Evolutionary conservation across 176 grass and related monocot genomes (phyloP).

Genomic region (Lolium perenne): DNA sequence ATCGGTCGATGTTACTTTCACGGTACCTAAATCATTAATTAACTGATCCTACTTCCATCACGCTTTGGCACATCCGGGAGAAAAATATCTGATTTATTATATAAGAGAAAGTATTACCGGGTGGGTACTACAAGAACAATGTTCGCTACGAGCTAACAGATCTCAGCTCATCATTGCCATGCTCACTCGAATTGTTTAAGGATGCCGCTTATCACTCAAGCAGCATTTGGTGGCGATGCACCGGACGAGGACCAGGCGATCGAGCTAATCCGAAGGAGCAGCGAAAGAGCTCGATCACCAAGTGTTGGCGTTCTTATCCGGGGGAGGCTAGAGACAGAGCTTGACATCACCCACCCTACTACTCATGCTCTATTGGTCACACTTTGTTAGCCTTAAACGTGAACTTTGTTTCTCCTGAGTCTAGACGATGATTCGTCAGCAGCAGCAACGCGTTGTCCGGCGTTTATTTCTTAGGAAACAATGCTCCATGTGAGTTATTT

Average conservation of each 20-base stretch:
- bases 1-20: slow-evolving; percentile 14
- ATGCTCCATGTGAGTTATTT: too few species aligned
- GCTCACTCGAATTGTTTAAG: slow-evolving; percentile 40
- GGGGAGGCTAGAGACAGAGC: background rate
- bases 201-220: background rate
- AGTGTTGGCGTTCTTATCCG: slow-evolving; percentile 37
- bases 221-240: slow-evolving; percentile 42
- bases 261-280: slow-evolving; percentile 52
- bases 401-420: background rate
- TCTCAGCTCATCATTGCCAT: slow-evolving; percentile 32
- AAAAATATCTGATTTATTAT: background rate
- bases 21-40: background rate
- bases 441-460: too few species aligned
- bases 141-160: slow-evolving; percentile 22
- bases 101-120: slow-evolving; percentile 2
- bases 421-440: too few species aligned
- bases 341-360: slow-evolving; percentile 17
- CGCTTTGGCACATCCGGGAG: background rate
- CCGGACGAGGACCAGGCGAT: slow-evolving; percentile 7
- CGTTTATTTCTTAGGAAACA: too few species aligned
- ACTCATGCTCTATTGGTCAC: slow-evolving; percentile 11
- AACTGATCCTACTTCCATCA: background rate
- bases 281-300: slow-evolving; percentile 3
- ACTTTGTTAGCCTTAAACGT: background rate
- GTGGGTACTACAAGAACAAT: background rate